A percentile compares a stretch with the other conserved stretches of the same genome.
Conservation (phyloP, 768 basidiomycete genomes). For the Pulveroboletus ravenelii region DNA sequence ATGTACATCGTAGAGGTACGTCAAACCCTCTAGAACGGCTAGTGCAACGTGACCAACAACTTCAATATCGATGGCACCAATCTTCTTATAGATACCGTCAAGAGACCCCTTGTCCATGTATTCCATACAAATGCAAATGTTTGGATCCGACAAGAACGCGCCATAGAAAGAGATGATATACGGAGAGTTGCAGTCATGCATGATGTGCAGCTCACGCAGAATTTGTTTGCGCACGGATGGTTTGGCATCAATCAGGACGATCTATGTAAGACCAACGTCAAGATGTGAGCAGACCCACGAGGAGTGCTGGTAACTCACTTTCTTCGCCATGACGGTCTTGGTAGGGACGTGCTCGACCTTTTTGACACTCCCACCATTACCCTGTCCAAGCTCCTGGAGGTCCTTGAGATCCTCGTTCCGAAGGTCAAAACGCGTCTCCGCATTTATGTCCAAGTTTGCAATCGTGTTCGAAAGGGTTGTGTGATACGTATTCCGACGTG, state of each 20-base stretch:
- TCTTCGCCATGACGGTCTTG: constrained; percentile 94
- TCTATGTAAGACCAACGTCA: constrained; percentile 41
- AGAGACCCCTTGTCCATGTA: constrained; percentile 91
- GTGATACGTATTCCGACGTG: constrained; percentile 70
- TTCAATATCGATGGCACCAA: constrained; percentile 88
- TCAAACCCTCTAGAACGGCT: constrained; percentile 90
- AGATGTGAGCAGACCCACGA: neutral
- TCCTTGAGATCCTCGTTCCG: constrained; percentile 88
- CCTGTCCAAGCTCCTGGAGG: constrained; percentile 86
- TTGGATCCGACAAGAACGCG: constrained; percentile 94
- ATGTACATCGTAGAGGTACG: constrained; percentile 95
- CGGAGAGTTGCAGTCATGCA: constrained; percentile 92
- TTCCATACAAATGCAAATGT: constrained; percentile 99
- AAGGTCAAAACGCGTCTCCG: constrained; percentile 80
- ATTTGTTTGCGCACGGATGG: constrained; percentile 97
- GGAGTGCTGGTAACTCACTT: constrained; percentile 50
- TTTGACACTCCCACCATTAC: constrained; percentile 97
- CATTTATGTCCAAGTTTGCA: constrained; percentile 80
- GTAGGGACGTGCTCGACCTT: constrained; percentile 91
- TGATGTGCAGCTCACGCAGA: constrained; percentile 94
- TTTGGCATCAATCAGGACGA: constrained; percentile 94
- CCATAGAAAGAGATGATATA: constrained; percentile 98
- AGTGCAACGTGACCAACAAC: constrained; percentile 92
- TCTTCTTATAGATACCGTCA: constrained; percentile 94
- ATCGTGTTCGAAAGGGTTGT: constrained; percentile 77